Percentiles rank a stretch among this genome's conserved stretches.
Conservation (phyloP, 208 protist genomes). For the Entamoeba dispar region DNA sequence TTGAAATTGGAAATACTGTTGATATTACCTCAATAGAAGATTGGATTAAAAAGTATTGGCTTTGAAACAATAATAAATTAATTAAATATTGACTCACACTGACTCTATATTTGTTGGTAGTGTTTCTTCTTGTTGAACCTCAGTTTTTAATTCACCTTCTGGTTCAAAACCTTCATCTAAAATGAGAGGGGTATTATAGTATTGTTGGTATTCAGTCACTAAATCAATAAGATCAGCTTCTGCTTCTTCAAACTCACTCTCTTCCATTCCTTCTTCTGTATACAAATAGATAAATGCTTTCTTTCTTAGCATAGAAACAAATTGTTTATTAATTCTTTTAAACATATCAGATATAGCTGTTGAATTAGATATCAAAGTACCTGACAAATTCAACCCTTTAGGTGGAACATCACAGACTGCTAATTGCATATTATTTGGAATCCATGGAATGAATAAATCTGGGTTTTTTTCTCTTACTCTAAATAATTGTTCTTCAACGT, state of each 20-base stretch:
- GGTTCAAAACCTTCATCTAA: conserved; percentile 7
- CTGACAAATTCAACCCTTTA: conserved; percentile 58
- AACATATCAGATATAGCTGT: conserved; percentile 75
- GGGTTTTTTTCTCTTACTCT: conserved; percentile 45
- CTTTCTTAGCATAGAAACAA: conserved; percentile 82
- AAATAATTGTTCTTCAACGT: conserved; percentile 50
- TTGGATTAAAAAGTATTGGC: not conserved
- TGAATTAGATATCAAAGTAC: conserved; percentile 73
- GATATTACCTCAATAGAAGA: not conserved
- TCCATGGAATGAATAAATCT: conserved; percentile 51
- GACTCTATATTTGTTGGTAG: too few relatives aligned
- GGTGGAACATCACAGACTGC: conserved; percentile 63
- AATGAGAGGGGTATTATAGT: conserved; percentile 50
- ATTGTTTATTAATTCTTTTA: conserved; percentile 69
- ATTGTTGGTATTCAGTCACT: conserved; percentile 73
- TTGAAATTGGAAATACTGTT: not conserved
- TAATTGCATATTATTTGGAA: conserved; percentile 62
- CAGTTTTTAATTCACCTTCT: not conserved
- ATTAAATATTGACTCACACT: too few relatives aligned
- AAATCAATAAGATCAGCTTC: conserved; percentile 75
- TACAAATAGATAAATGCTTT: conserved; percentile 98
- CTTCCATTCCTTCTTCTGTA: conserved; percentile 77
- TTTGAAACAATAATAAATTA: not conserved
- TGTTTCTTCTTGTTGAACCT: too few relatives aligned
- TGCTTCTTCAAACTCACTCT: conserved; percentile 71